phyloP scores from a whole-genome alignment of 2,329 filamentous ascomycete species.

The Fusarium tricinctum region DNA sequence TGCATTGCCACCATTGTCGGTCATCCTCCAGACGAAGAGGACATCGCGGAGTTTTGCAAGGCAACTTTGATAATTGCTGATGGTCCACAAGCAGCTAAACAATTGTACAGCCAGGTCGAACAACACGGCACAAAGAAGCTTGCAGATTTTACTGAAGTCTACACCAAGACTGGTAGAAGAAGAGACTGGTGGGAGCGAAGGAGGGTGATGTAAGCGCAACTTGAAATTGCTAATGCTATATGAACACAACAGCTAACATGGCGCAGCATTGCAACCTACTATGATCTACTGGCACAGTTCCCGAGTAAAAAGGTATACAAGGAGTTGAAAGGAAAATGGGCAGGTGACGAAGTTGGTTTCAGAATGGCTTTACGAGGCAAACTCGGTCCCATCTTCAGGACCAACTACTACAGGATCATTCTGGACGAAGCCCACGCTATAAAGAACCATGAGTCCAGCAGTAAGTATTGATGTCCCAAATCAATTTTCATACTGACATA shows the following conservation, averaged over 20 bases:
- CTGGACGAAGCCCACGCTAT: slow-evolving; percentile 71
- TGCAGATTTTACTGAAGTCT: fast-evolving
- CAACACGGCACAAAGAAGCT: fast-evolving
- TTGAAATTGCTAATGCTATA: fast-evolving
- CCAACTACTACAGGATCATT: slow-evolving; percentile 65
- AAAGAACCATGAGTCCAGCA: slow-evolving; percentile 50
- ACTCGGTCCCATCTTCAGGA: slow-evolving; percentile 38
- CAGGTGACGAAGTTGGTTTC: slow-evolving; percentile 34
- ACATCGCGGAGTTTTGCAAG: slow-evolving; percentile 54
- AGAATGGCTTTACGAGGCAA: slow-evolving; percentile 59
- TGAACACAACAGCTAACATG: background rate
- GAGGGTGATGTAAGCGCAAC: background rate
- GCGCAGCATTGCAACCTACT: background rate
- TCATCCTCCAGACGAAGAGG: slow-evolving; percentile 61
- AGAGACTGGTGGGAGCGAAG: background rate
- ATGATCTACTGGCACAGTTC: slow-evolving; percentile 12
- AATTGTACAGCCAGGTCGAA: background rate
- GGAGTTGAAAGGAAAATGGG: background rate
- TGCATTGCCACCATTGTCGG: slow-evolving; percentile 79
- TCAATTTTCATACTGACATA: too few species aligned
- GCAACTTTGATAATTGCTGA: slow-evolving; percentile 53
- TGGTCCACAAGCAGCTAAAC: background rate
- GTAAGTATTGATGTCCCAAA: slow-evolving; percentile 36
- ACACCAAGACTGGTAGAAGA: fast-evolving
- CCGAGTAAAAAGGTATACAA: background rate